phyloP scores from a whole-genome alignment of 2,329 filamentous ascomycete species.

The Fusarium oligoseptatum region DNA sequence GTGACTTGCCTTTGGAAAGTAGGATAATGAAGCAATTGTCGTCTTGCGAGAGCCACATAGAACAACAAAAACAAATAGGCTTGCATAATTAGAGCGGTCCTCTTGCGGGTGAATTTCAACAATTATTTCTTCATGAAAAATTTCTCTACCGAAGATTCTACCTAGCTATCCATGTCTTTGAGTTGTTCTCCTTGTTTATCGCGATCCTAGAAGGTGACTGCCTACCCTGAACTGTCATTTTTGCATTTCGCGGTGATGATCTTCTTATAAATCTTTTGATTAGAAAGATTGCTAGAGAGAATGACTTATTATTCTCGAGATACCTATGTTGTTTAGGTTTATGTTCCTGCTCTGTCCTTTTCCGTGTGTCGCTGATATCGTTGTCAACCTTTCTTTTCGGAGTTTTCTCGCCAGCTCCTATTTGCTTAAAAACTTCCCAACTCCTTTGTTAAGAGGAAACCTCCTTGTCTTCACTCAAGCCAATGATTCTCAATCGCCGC shows the following conservation, averaged over 20 bases:
- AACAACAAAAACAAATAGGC: background rate
- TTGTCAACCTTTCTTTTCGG: background rate
- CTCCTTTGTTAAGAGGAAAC: background rate
- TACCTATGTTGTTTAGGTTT: background rate
- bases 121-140: no score
- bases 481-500: background rate
- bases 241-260: background rate
- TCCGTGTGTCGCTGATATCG: background rate
- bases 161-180: background rate
- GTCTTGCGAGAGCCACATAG: background rate
- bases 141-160: background rate
- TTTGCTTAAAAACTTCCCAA: background rate
- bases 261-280: no score
- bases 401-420: background rate
- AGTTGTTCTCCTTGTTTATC: background rate
- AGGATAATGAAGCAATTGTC: background rate
- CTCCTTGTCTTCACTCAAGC: background rate
- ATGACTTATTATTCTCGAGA: background rate
- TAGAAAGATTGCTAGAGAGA: no score
- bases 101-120: no score
- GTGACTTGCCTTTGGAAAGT: background rate
- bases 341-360: background rate
- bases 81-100: background rate
- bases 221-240: background rate
- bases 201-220: background rate